Conservation (phyloP, 2,329 filamentous ascomycete genomes). For the Diplodia mutila region DNA sequence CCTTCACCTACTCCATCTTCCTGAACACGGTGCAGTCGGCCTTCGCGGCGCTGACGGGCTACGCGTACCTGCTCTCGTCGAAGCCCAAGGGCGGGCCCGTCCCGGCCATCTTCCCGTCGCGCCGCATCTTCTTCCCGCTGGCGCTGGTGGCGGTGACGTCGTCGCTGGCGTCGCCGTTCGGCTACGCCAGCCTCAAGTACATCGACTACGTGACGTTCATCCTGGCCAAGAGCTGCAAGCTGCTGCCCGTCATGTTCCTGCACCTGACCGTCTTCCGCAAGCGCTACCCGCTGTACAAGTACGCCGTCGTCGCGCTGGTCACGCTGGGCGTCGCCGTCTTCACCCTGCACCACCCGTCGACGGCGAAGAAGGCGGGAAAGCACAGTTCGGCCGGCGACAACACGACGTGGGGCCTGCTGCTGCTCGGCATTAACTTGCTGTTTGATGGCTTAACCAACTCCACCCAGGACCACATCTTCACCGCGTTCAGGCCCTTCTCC, state of each 20-base stretch:
- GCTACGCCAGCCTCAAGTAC: constrained; percentile 87
- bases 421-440: constrained; percentile 86
- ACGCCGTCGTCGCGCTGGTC: constrained; percentile 87
- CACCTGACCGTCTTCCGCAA: constrained; percentile 90
- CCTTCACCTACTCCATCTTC: constrained; percentile 92
- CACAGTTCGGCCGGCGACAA: constrained; percentile 55
- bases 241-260: constrained; percentile 97
- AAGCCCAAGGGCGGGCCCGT: constrained; percentile 57
- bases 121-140: constrained; percentile 74
- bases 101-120: constrained; percentile 74
- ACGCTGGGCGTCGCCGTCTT: constrained; percentile 93
- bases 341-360: constrained; percentile 74
- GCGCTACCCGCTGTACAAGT: constrained; percentile 93
- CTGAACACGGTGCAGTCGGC: constrained; percentile 94
- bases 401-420: constrained; percentile 76
- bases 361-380: constrained; percentile 43
- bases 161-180: constrained; percentile 91
- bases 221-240: constrained; percentile 96
- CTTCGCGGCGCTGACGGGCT: constrained; percentile 82
- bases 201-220: constrained; percentile 99
- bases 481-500: constrained; percentile 73
- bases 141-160: constrained; percentile 84
- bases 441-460: constrained; percentile 97
- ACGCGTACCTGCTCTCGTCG: constrained; percentile 72
- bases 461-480: constrained; percentile 94